Conservation (phyloP, 805 yeast genomes). For the Yarrowia keelungensis region DNA sequence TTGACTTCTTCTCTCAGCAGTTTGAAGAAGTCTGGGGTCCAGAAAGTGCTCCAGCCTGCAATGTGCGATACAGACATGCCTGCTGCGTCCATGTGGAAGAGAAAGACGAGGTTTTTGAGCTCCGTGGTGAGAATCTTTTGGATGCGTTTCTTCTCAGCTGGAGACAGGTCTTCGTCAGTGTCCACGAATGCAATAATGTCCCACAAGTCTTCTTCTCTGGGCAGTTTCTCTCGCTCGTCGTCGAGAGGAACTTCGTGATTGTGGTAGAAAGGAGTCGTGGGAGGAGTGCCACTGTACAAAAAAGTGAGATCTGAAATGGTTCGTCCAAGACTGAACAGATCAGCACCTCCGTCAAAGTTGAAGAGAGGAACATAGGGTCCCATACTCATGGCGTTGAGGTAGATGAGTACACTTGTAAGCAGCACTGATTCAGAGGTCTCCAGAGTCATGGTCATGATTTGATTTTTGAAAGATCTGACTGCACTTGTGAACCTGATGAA, state of each 20-base stretch:
- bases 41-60: conserved; percentile 8
- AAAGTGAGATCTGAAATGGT: conserved; percentile 12
- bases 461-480: neutral
- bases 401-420: conserved; percentile 5
- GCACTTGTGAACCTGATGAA: conserved; percentile 4
- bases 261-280: neutral
- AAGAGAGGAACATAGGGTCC: conserved; percentile 11
- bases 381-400: conserved; percentile 21
- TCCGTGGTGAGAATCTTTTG: conserved; percentile 1
- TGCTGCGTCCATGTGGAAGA: conserved; percentile 20
- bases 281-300: neutral
- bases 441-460: conserved; percentile 5
- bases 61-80: conserved; percentile 5
- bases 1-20: conserved; percentile 2
- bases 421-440: neutral
- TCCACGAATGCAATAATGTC: conserved; percentile 13
- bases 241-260: neutral
- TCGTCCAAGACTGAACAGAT: neutral
- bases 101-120: conserved; percentile 5
- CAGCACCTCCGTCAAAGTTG: conserved; percentile 20
- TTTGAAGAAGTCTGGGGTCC: conserved; percentile 7
- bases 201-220: conserved; percentile 19
- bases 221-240: neutral
- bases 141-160: neutral
- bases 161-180: neutral